A percentile compares a stretch with the other conserved stretches of the same genome.
phyloP scores from a whole-genome alignment of 805 yeast genomes.

The Ogataea trehaloabstinens region DNA sequence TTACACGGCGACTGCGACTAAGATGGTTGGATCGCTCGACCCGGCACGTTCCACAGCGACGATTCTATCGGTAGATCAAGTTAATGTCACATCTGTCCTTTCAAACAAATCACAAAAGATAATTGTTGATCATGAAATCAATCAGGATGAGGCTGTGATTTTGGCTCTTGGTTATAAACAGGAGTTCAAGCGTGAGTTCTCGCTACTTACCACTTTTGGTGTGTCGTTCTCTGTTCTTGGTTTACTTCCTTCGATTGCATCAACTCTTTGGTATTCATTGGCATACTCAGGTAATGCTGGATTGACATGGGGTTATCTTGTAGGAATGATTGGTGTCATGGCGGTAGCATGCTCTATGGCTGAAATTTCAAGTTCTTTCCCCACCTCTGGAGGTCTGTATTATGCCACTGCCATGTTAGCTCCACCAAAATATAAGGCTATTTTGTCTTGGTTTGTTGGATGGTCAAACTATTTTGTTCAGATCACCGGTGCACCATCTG shows the following conservation, averaged over 20 bases:
- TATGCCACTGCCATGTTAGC: conserved; percentile 63
- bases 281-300: conserved; percentile 62
- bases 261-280: conserved; percentile 57
- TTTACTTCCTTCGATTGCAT: conserved; percentile 61
- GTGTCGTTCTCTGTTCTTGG: conserved; percentile 65
- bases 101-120: conserved; percentile 22
- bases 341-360: conserved; percentile 61
- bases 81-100: conserved; percentile 26
- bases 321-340: conserved; percentile 53
- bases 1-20: no score
- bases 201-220: conserved; percentile 54
- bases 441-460: conserved; percentile 59
- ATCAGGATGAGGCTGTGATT: conserved; percentile 49
- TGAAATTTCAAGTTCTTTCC: conserved; percentile 61
- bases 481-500: conserved; percentile 59
- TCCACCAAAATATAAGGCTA: conserved; percentile 50
- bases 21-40: conserved; percentile 4
- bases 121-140: conserved; percentile 46
- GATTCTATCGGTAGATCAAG: conserved; percentile 28
- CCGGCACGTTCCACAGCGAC: conserved; percentile 27
- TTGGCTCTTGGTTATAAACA: conserved; percentile 60
- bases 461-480: conserved; percentile 66
- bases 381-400: conserved; percentile 65
- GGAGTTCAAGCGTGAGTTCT: conserved; percentile 61
- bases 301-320: conserved; percentile 57